phyloP scores from a whole-genome alignment of 495 filamentous ascomycete genomes.

The Penicillium cosmopolitanum region DNA sequence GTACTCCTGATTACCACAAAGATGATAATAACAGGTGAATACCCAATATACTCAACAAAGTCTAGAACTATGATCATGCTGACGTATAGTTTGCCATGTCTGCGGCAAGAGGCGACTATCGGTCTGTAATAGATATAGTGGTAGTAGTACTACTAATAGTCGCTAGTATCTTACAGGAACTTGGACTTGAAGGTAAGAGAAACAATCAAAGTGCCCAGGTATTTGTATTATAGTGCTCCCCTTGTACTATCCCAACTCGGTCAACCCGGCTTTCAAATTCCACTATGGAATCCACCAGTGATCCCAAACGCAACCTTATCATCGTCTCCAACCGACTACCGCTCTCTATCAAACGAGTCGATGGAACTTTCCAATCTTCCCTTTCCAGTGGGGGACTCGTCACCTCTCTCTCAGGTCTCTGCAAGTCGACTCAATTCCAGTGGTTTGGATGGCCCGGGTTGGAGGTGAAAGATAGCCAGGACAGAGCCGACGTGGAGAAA shows the following conservation, averaged over 20 bases:
- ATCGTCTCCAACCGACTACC: slow-evolving; percentile 72
- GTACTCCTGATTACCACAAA: too few relatives aligned
- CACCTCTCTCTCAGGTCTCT: slow-evolving; percentile 80
- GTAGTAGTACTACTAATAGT: too few relatives aligned
- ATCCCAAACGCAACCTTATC: slow-evolving; percentile 56
- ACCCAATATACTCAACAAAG: neutral
- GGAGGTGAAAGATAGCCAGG: slow-evolving; percentile 47
- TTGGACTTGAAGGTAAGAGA: neutral
- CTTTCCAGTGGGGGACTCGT: slow-evolving; percentile 91
- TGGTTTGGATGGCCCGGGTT: slow-evolving; percentile 96
- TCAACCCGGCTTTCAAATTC: neutral
- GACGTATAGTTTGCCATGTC: neutral
- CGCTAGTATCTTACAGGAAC: neutral
- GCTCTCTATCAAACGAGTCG: slow-evolving; percentile 79
- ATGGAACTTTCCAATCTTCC: slow-evolving; percentile 73
- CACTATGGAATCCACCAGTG: slow-evolving; percentile 9
- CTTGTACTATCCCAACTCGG: neutral
- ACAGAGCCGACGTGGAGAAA: slow-evolving; percentile 50
- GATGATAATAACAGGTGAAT: too few relatives aligned
- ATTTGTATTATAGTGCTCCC: too few relatives aligned
- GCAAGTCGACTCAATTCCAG: slow-evolving; percentile 81
- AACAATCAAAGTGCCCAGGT: too few relatives aligned
- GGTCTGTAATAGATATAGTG: too few relatives aligned
- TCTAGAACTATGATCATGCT: neutral
- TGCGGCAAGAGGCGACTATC: neutral